These are phyloP conservation scores for Deinandra increscens DNA, from an alignment of 129 eudicot species.

Conservation along the genomic window DNA sequence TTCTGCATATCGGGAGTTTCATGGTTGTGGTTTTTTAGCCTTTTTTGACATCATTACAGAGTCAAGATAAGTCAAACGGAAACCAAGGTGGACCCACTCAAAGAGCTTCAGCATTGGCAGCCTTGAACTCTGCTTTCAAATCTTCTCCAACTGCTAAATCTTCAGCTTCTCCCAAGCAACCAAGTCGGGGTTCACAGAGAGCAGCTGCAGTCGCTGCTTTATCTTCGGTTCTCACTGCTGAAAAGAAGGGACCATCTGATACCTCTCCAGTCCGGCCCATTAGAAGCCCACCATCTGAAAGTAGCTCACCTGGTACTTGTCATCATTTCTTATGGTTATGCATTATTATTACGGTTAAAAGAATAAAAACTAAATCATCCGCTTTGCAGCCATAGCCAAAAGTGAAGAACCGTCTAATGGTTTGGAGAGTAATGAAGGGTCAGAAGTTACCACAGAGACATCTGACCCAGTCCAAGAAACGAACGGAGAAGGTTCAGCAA, in stretches of 20 bases:
- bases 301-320: conserved; percentile 55
- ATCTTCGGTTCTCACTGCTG: conserved; percentile 90
- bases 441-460: conserved; percentile 34
- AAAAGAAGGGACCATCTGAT: conserved; percentile 64
- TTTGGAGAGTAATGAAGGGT: conserved; percentile 40
- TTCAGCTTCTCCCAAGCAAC: conserved; percentile 53
- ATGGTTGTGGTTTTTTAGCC: conserved; percentile 3
- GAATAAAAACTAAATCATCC: neutral
- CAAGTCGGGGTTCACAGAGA: conserved; percentile 76
- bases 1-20: neutral
- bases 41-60: conserved; percentile 24
- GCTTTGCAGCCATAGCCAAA: conserved; percentile 41
- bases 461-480: conserved; percentile 42
- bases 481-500: conserved; percentile 46
- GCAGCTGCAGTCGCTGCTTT: conserved; percentile 99
- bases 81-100: conserved; percentile 95
- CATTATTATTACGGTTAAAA: neutral
- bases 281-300: conserved; percentile 61
- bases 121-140: conserved; percentile 77
- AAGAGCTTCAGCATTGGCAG: conserved; percentile 97
- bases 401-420: conserved; percentile 45
- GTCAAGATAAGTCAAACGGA: conserved; percentile 52
- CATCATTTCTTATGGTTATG: neutral
- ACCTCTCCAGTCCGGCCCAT: conserved; percentile 66
- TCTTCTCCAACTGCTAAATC: conserved; percentile 54